phyloP scores from a whole-genome alignment of 208 protist species.

The Trypanosoma rangeli region DNA sequence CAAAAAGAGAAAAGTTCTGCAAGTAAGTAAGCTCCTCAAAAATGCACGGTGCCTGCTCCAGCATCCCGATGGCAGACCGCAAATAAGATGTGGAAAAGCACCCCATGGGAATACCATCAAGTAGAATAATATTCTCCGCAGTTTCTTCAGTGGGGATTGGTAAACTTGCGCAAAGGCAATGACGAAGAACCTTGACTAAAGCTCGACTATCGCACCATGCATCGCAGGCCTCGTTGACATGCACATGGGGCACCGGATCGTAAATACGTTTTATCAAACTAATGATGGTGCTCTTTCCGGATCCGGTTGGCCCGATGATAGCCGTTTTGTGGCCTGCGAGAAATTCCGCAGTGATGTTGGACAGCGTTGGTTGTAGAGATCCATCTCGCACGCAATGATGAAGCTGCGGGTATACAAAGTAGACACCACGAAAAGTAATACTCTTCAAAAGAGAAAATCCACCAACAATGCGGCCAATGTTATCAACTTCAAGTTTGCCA shows the following conservation, averaged over 20 bases:
- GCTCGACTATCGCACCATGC: constrained; percentile 21
- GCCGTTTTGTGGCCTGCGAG: constrained; percentile 44
- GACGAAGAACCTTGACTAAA: constrained; percentile 33
- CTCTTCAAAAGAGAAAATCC: constrained; percentile 41
- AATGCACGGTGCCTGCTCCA: constrained; percentile 50
- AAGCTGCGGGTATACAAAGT: constrained; percentile 71
- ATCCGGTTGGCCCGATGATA: constrained; percentile 73
- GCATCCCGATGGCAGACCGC: constrained; percentile 41
- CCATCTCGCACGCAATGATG: constrained; percentile 27
- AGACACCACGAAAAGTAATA: constrained; percentile 52
- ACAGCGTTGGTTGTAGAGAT: constrained; percentile 21
- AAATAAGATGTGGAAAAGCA: constrained; percentile 61
- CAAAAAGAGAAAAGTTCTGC: constrained; percentile 45
- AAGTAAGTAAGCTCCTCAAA: constrained; percentile 36
- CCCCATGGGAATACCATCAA: constrained; percentile 59
- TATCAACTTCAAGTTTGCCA: constrained; percentile 36
- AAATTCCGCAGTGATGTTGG: constrained; percentile 27
- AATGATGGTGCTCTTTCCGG: constrained; percentile 78
- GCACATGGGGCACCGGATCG: constrained; percentile 45
- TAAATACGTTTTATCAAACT: constrained; percentile 74
- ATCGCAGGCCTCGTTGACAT: constrained; percentile 17
- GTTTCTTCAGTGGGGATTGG: not conserved
- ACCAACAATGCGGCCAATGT: constrained; percentile 40
- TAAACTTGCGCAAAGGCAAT: constrained; percentile 30
- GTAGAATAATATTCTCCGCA: constrained; percentile 22